Base-by-base conservation (phyloP, 2,329 filamentous ascomycete genomes). In the Chaetomium globosum region DNA sequence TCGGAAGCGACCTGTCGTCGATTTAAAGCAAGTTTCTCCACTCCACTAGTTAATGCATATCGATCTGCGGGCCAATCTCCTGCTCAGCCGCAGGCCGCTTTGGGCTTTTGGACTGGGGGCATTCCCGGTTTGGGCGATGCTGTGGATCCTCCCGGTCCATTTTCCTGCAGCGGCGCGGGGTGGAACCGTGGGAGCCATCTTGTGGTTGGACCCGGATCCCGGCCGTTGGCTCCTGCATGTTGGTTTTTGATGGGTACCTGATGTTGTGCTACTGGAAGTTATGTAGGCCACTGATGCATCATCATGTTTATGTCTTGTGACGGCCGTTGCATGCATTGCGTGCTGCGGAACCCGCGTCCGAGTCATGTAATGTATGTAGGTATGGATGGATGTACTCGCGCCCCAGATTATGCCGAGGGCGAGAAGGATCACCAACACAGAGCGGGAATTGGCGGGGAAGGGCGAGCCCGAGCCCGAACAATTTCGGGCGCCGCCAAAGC, bases 21-120 rank as follows among this genome's bases (percentile, higher is more conserved):
- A 67, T 65, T 67, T 68, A 68, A 68, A 23, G 46, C 58, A 68
- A 68, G 21, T 3, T 54, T 54, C 39, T 61, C 63, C 60, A 59
- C 56, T 3, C 46, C n/a, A 16, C 30, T 30, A 36, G 53, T 62
- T 67, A 63, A 64, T 65, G 65, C 65, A 61, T 2, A 7, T 8
- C 43, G 51, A 61, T 53, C 52, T 9, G 23, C 26, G 10, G 39
- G n/a, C 58, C 63, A 58, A 36, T 58, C 31, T 30, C 13, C 21
- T 36, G 9, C 3, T 43, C 36, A 60, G 61, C 48, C 61, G 61
- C 60, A 56, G 36, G 31, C 23, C 13, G 52, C 30, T 10, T 55
- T 33, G 52, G 30, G 13, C 10, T n/a, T 6, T 36, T 10, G 33
- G 33, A 36, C 33, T 36, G 33, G 33, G 9, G 9, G 9, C 1